Percentiles rank a stretch among this genome's conserved stretches.
These are phyloP conservation scores for Daldinia vernicosa DNA, from an alignment of 495 filamentous ascomycete genomes.

Conservation along the genomic window DNA sequence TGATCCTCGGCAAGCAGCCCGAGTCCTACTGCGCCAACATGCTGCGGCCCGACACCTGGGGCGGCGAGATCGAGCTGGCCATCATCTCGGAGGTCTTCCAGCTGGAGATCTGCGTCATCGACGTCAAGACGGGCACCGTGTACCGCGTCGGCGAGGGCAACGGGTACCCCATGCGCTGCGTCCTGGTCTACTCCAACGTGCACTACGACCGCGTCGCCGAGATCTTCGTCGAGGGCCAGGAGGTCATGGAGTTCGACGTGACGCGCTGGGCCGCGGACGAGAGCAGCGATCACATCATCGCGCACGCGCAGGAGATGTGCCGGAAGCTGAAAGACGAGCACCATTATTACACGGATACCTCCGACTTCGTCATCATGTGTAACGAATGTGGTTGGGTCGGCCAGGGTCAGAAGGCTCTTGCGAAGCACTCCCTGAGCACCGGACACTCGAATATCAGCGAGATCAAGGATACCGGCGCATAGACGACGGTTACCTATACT, in stretches of 20 bases:
- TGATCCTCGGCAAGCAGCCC: constrained; percentile 77
- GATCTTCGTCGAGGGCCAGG: constrained; percentile 66
- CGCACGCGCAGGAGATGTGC: constrained; percentile 76
- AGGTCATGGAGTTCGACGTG: constrained; percentile 70
- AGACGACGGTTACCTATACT: background rate
- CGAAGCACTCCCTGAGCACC: constrained; percentile 17
- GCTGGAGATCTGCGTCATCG: constrained; percentile 86
- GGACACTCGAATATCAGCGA: constrained; percentile 27
- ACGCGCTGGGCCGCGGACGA: constrained; percentile 73
- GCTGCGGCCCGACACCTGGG: constrained; percentile 82
- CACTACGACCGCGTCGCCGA: constrained; percentile 95
- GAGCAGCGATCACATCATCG: constrained; percentile 71
- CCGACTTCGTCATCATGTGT: constrained; percentile 82
- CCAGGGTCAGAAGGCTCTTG: constrained; percentile 68
- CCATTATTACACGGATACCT: constrained; percentile 93
- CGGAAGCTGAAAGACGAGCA: constrained; percentile 67
- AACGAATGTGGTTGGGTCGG: constrained; percentile 71
- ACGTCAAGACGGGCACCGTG: constrained; percentile 62
- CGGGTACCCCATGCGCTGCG: constrained; percentile 65
- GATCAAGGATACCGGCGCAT: constrained; percentile 21
- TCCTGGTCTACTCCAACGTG: constrained; percentile 91
- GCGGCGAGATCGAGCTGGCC: constrained; percentile 87
- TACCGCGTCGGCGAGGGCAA: constrained; percentile 86
- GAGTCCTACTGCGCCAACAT: constrained; percentile 88
- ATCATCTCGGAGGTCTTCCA: constrained; percentile 87